Conservation (phyloP, 106 monocot genomes). For the Dioscorea dumetorum region DNA sequence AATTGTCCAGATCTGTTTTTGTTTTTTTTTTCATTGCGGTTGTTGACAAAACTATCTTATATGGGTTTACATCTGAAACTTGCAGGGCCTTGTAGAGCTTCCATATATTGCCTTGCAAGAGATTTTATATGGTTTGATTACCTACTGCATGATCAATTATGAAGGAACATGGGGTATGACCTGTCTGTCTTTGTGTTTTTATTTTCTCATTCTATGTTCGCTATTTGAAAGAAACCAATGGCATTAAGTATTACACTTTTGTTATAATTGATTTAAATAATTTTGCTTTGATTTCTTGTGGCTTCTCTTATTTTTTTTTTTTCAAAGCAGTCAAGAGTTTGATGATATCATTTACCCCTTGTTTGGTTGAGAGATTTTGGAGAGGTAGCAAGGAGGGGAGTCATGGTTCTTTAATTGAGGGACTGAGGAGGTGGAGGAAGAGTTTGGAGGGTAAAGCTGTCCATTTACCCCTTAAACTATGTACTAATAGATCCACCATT, state of each 20-base stretch:
- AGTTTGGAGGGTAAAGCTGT: no score
- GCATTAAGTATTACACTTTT: not conserved
- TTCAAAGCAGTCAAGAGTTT: no score
- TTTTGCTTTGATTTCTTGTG: no score
- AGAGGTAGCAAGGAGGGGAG: no score
- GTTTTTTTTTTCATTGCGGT: not conserved
- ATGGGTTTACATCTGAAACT: not conserved
- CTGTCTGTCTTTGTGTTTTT: not conserved
- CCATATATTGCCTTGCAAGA: slow-evolving; percentile 44
- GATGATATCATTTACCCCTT: no score
- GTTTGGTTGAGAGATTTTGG: no score
- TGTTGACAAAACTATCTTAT: not conserved
- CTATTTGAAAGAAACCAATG: not conserved
- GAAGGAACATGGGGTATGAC: slow-evolving; percentile 35
- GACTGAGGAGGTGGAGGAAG: no score
- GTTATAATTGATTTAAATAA: not conserved
- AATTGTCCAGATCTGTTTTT: slow-evolving; percentile 44
- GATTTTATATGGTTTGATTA: slow-evolving; percentile 44
- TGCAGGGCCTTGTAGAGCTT: slow-evolving; percentile 62
- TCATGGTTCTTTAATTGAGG: no score
- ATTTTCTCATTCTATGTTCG: not conserved
- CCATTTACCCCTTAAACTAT: no score
- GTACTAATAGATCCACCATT: no score
- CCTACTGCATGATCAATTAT: slow-evolving; percentile 62
- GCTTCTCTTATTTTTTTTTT: no score